Percentiles rank a stretch among this genome's conserved stretches.
Conservation (phyloP, 2,329 filamentous ascomycete species). For the Epichloe sibirici region DNA sequence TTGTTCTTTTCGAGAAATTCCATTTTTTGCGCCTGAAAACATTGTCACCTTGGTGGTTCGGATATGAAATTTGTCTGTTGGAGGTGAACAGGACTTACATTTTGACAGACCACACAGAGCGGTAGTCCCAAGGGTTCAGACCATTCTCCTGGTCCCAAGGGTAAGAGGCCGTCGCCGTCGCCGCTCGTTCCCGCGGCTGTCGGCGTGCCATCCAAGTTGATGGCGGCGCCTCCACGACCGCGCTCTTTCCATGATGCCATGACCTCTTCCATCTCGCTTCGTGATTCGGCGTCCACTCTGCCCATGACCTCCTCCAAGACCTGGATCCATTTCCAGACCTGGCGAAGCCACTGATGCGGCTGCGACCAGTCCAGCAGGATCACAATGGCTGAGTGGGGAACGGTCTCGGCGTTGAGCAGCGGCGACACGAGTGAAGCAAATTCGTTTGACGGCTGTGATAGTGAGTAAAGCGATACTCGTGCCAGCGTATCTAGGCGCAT, state of each 20-base stretch:
- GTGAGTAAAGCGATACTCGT: slow-evolving; percentile 76
- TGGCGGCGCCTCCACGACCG: slow-evolving; percentile 50
- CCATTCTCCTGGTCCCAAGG: slow-evolving; percentile 83
- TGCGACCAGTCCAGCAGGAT: slow-evolving; percentile 93
- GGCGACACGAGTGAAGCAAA: slow-evolving; percentile 76
- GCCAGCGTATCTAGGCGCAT: slow-evolving; percentile 66
- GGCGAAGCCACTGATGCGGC: slow-evolving; percentile 83
- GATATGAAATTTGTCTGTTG: background rate
- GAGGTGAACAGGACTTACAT: slow-evolving; percentile 42
- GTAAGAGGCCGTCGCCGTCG: slow-evolving; percentile 59
- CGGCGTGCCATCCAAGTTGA: slow-evolving; percentile 49
- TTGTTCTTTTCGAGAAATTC: slow-evolving; percentile 81
- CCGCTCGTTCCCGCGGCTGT: slow-evolving; percentile 38
- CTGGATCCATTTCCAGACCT: slow-evolving; percentile 81
- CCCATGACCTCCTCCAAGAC: slow-evolving; percentile 67
- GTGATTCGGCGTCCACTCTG: slow-evolving; percentile 62
- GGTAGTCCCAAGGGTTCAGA: slow-evolving; percentile 79
- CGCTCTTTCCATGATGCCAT: slow-evolving; percentile 71
- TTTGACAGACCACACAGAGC: slow-evolving; percentile 90
- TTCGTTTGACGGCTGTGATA: slow-evolving; percentile 71
- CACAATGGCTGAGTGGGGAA: slow-evolving; percentile 77
- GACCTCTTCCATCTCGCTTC: slow-evolving; percentile 75
- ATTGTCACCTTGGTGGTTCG: background rate
- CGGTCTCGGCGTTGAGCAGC: slow-evolving; percentile 69
- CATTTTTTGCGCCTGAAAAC: slow-evolving; percentile 65